Evolutionary conservation across 805 yeast species (phyloP), one percentile per base, ranked within the genome.

Genomic region (Ogataea nitratoaversa): DNA sequence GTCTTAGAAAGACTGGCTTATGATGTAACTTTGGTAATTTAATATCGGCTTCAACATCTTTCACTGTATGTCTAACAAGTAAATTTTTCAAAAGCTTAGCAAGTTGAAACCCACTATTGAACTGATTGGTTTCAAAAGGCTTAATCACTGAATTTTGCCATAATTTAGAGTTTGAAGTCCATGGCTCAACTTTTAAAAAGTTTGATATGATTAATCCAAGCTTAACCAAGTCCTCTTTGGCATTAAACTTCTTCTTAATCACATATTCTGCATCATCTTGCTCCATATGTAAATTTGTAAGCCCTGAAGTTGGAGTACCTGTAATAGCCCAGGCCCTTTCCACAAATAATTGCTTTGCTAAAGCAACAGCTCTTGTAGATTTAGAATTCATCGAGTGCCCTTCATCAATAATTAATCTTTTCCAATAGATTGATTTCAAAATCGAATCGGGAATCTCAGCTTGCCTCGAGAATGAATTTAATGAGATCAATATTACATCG

Each of bases 241-340:
- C 76, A 49, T 72, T 70, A 53, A 77, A 79, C 19, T 59, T 65
- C 38, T 68, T 68, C 44, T 71, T 74, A 3, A 79, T 71, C 0
- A 69, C 63, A 49, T 78, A 78, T 23, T 58, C 63, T 24, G 50
- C 54, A 9, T 48, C 42, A 13, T 58, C 64, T 37, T 62, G 59
- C 39, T 60, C 64, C 45, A 80, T 71, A 46, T 77, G 74, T 7
- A 79, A 53, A 32, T 70, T 71, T 0, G 88, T 79, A 38, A 82
- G 61, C 0, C 90, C 90, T 0, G 84, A 71, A 0, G 88, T 82
- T 4, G 89, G 89, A 0, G 90, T 82, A 23, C 90, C 89, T 0
- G 84, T 78, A 1, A 82, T 85, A 0, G 81, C 79, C 90, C 90
- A 82, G 44, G 75, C 69, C 37, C 87, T 66, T 51, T 82, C 90